A percentile compares a stretch with the other conserved stretches of the same genome.
These are phyloP conservation scores for Porphyra umbilicalis DNA, from an alignment of 31 red algal species.

Conservation along the genomic window DNA sequence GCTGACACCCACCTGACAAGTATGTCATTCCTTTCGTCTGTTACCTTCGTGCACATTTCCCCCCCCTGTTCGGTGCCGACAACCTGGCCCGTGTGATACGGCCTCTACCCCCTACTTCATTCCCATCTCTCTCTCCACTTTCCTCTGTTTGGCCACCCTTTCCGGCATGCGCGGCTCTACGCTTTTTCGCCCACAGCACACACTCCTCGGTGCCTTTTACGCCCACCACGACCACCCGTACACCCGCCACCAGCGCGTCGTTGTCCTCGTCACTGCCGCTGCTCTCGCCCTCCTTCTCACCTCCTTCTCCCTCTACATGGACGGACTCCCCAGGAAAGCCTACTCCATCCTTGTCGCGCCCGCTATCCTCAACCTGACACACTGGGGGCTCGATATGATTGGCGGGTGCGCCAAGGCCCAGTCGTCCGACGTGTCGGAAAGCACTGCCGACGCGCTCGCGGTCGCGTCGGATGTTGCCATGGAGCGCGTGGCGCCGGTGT, in stretches of 20 bases:
- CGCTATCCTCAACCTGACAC: neutral
- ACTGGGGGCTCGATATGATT: neutral
- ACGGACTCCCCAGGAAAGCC: neutral
- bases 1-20: too few species aligned
- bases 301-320: neutral
- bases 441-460: neutral
- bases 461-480: neutral
- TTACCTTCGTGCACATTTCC: too few species aligned
- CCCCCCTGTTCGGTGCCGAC: too few species aligned
- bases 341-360: neutral
- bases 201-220: neutral
- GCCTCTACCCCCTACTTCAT: too few species aligned
- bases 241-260: neutral
- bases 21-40: too few species aligned
- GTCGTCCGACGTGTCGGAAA: neutral
- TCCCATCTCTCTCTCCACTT: too few species aligned
- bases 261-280: neutral
- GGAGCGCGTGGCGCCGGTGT: neutral
- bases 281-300: neutral
- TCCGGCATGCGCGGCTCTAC: too few species aligned
- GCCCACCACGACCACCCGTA: neutral
- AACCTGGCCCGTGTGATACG: too few species aligned
- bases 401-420: neutral
- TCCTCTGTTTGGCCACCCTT: too few species aligned
- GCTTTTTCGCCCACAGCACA: too few species aligned